Evolutionary conservation across 495 filamentous ascomycete species (phyloP), one percentile per base, ranked within the genome.

Genomic region (Podospora sp.): DNA sequence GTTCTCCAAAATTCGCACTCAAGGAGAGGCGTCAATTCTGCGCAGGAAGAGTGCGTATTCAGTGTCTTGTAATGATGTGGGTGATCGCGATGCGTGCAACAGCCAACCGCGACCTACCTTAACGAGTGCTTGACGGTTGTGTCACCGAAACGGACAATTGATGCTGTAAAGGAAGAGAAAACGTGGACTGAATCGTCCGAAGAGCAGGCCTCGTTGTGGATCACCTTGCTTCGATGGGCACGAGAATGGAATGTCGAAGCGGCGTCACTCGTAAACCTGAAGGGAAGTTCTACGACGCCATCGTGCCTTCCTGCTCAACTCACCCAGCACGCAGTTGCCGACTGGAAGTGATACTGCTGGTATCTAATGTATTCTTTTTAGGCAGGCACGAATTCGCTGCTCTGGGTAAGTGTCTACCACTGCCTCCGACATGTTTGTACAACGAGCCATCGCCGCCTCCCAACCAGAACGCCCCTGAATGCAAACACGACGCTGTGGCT

Each of bases 401-500:
- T 14, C 12, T 36, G 33, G 40, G 40, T 11, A 46, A 46, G 40
- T 46, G 40, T 14, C 40, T 46, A 46, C 12, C 40, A 14, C 11
- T 46, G 40, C 40, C 33, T 36, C 5, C 16, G 40, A 14, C 11
- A 46, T 14, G 9, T 46, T 46, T 46, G 40, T 46, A 46, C 40
- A 46, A 6, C 16, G 40, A 46, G 14, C 14, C 40, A 46, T 46
- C 5, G 16, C 2, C 40, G 2, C 40, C 40, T 18, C 40, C 40
- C 40, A 46, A 46, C 40, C 40, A 6, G 40, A 46, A 46, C 40
- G 40, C 40, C 40, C 40, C 40, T 46, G 40, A 29, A 63, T 63
- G 60, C 60, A 26, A 63, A 63, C 59, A 27, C 60, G 18, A 49
- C 61, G 49, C 61, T 63, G 33, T 20, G 24, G 61, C n/a, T 63